Conservation (phyloP, 768 basidiomycete genomes). For the Rhizopogon sp. region DNA sequence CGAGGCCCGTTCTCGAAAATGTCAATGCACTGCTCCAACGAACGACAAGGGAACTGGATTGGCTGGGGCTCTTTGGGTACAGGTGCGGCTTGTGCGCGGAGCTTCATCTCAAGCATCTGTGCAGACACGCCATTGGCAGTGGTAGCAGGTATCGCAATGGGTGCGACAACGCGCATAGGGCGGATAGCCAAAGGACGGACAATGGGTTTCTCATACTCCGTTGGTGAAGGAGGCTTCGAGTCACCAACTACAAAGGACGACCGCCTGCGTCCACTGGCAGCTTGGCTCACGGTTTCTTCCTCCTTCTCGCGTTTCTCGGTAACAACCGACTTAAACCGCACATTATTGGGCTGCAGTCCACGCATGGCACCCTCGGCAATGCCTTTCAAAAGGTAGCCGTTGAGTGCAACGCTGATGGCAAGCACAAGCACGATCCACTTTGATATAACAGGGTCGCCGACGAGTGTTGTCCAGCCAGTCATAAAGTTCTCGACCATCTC, state of each 20-base stretch:
- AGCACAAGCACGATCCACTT: constrained; percentile 94
- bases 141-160: constrained; percentile 16
- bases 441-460: constrained; percentile 89
- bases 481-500: constrained; percentile 81
- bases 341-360: constrained; percentile 23
- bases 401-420: constrained; percentile 80
- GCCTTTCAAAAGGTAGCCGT: constrained; percentile 89
- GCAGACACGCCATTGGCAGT: constrained; percentile 20
- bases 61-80: constrained; percentile 10
- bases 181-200: constrained; percentile 1
- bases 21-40: constrained; percentile 73
- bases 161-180: constrained; percentile 8
- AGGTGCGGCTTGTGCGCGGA: constrained; percentile 19
- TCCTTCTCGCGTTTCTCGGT: constrained; percentile 15
- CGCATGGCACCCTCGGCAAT: constrained; percentile 54
- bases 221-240: constrained; percentile 1
- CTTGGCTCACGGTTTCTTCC: constrained; percentile 13
- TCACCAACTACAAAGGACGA: constrained; percentile 23
- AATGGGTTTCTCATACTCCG: constrained; percentile 16
- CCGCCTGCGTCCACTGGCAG: constrained; percentile 9
- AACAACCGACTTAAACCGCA: constrained; percentile 24
- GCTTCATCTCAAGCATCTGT: constrained; percentile 29
- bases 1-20: constrained; percentile 74
- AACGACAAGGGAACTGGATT: constrained; percentile 30
- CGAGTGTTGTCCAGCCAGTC: constrained; percentile 84